Evolutionary conservation across 495 filamentous ascomycete genomes (phyloP).

Genomic region (Aspergillus coremiiformis): DNA sequence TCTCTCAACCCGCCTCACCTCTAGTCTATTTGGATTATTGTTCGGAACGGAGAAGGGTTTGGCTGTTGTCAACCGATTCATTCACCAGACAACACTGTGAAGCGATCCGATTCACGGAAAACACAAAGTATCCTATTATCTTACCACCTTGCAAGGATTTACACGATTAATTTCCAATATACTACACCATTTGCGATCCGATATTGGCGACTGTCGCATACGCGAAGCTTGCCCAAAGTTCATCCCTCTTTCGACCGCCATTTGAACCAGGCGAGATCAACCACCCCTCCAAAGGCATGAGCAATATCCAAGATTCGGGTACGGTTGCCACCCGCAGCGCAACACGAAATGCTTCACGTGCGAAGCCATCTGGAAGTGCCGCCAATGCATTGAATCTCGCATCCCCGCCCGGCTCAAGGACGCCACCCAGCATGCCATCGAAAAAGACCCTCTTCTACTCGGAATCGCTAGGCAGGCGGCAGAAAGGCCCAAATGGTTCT

Average conservation of each 20-base stretch:
- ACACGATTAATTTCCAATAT: neutral
- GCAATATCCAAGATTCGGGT: conserved; percentile 15
- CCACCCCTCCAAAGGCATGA: conserved; percentile 13
- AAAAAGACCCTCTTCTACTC: conserved; percentile 37
- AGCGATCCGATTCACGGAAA: conserved; percentile 4
- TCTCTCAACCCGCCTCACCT: conserved; percentile 10
- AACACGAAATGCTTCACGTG: conserved; percentile 8
- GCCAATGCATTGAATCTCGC: conserved; percentile 26
- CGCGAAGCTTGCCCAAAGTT: conserved; percentile 5
- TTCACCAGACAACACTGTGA: conserved; percentile 6
- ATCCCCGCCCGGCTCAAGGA: conserved; percentile 39
- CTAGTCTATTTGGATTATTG: conserved; percentile 15
- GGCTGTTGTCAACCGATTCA: conserved; percentile 9
- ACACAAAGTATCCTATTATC: neutral
- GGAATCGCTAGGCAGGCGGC: conserved; percentile 22
- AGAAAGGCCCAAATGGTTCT: conserved; percentile 33
- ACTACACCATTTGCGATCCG: conserved; percentile 10
- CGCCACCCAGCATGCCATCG: conserved; percentile 36
- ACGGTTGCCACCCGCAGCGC: conserved; percentile 8
- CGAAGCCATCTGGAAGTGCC: conserved; percentile 14
- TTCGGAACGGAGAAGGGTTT: conserved; percentile 17
- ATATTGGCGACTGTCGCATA: conserved; percentile 20
- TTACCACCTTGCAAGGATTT: neutral
- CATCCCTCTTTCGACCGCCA: conserved; percentile 15
- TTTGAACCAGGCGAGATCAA: conserved; percentile 3